Conservation (phyloP, 2,329 filamentous ascomycete genomes). For the Lachnellula arida region DNA sequence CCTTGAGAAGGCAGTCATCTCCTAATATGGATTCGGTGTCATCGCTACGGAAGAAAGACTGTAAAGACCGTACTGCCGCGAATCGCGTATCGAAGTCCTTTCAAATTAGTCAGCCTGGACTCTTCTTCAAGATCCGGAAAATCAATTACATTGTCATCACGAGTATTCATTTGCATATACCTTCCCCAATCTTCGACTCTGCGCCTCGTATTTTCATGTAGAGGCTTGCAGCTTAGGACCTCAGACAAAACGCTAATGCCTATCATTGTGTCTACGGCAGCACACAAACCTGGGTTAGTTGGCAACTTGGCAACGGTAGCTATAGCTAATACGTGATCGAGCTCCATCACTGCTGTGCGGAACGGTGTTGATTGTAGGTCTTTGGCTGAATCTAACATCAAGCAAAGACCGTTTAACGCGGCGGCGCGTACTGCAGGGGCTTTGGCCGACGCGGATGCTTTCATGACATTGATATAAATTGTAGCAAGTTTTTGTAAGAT, state of each 20-base stretch:
- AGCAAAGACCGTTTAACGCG: constrained; percentile 43
- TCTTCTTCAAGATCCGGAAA: neutral
- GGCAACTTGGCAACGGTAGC: neutral
- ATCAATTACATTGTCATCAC: neutral
- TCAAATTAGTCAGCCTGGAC: neutral
- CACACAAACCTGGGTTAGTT: neutral
- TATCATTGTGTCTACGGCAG: neutral
- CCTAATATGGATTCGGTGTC: constrained; percentile 9
- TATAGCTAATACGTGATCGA: neutral
- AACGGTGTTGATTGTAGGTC: neutral
- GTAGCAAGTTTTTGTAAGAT: neutral
- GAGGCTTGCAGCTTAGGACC: neutral
- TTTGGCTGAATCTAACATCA: neutral
- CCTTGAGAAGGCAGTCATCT: constrained; percentile 42
- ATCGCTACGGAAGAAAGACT: constrained; percentile 41
- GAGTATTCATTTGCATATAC: neutral
- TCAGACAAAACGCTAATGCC: neutral
- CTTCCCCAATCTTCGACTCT: neutral
- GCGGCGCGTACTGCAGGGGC: constrained; percentile 42
- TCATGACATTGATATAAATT: neutral
- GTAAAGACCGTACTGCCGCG: constrained; percentile 53
- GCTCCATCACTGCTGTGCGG: neutral
- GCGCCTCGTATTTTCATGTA: neutral
- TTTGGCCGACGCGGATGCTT: neutral
- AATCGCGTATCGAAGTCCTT: constrained; percentile 62